These are phyloP conservation scores for Asclepias syriaca DNA, from an alignment of 257 asterid species.

Conservation along the genomic window DNA sequence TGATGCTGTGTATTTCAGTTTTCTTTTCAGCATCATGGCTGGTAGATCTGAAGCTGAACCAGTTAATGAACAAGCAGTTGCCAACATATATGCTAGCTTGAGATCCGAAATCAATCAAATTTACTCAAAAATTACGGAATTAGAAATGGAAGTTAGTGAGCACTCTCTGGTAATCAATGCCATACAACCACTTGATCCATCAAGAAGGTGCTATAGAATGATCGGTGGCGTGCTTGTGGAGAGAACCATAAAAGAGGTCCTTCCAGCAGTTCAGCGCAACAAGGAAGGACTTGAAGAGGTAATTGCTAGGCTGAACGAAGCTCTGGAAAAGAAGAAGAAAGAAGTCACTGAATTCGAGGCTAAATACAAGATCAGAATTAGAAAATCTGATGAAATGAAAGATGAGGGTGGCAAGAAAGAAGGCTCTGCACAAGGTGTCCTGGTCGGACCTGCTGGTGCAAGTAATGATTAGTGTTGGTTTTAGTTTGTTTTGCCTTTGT, in stretches of 20 bases:
- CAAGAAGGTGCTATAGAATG: slow-evolving; percentile 94
- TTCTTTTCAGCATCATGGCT: slow-evolving; percentile 43
- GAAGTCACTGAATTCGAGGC: slow-evolving; percentile 80
- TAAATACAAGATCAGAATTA: slow-evolving; percentile 77
- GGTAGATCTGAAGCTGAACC: slow-evolving; percentile 59
- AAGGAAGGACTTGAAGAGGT: slow-evolving; percentile 96
- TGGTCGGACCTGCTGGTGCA: slow-evolving; percentile 80
- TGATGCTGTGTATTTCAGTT: background rate
- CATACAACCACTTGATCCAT: slow-evolving; percentile 78
- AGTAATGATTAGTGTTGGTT: slow-evolving; percentile 22
- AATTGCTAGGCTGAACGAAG: slow-evolving; percentile 68
- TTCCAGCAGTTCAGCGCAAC: slow-evolving; percentile 89
- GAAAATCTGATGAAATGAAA: slow-evolving; percentile 68
- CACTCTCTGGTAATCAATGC: slow-evolving; percentile 91
- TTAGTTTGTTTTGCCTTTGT: background rate
- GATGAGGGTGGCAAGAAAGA: slow-evolving; percentile 78
- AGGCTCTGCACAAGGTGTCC: slow-evolving; percentile 96
- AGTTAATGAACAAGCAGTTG: slow-evolving; percentile 88
- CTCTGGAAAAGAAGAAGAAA: slow-evolving; percentile 81
- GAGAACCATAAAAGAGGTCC: slow-evolving; percentile 72
- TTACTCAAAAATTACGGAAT: slow-evolving; percentile 82
- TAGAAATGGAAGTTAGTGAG: slow-evolving; percentile 94
- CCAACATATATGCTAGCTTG: slow-evolving; percentile 66
- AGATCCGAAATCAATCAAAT: slow-evolving; percentile 78
- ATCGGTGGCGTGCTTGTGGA: slow-evolving; percentile 97